Percentiles rank a stretch among this genome's conserved stretches.
These are phyloP conservation scores for Vitis riparia DNA, from an alignment of 164 flowering plant genomes.

Conservation along the genomic window DNA sequence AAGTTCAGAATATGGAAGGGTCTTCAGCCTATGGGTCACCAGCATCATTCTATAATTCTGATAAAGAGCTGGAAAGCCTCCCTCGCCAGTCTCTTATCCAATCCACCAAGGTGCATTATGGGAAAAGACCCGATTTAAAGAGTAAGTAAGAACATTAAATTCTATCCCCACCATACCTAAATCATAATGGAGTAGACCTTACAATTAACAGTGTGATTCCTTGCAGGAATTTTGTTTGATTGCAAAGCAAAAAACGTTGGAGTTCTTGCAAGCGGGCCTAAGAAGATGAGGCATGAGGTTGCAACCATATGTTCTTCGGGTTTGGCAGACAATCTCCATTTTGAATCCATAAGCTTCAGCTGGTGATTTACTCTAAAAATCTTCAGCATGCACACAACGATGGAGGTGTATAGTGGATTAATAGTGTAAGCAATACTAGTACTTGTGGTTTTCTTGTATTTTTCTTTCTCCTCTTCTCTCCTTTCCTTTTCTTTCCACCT, in stretches of 20 bases:
- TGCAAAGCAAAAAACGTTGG: conserved; percentile 46
- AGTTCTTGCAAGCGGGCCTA: conserved; percentile 62
- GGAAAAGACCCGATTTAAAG: conserved; percentile 50
- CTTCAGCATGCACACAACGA: too few relatives aligned
- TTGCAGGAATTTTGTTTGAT: conserved; percentile 48
- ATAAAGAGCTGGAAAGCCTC: conserved; percentile 43
- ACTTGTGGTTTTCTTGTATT: too few relatives aligned
- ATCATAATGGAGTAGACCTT: too few relatives aligned
- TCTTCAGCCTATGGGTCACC: conserved; percentile 27
- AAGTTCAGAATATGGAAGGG: conserved; percentile 33
- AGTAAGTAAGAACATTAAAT: conserved; percentile 26
- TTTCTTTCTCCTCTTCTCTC: too few relatives aligned
- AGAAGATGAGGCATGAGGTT: conserved; percentile 53
- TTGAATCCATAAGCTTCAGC: conserved; percentile 62
- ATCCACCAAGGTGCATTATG: conserved; percentile 31
- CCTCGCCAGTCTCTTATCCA: conserved; percentile 32
- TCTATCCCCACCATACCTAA: not conserved
- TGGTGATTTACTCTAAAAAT: conserved; percentile 34
- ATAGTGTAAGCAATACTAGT: too few relatives aligned
- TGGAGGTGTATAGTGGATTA: too few relatives aligned
- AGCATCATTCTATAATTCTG: conserved; percentile 18
- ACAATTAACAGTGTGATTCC: not conserved
- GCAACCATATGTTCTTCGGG: conserved; percentile 60
- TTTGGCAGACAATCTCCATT: conserved; percentile 49
- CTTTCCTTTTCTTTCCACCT: too few relatives aligned